A percentile compares a stretch with the other conserved stretches of the same genome.
Conservation (phyloP, 495 filamentous ascomycete species). For the Neurospora hispaniola region DNA sequence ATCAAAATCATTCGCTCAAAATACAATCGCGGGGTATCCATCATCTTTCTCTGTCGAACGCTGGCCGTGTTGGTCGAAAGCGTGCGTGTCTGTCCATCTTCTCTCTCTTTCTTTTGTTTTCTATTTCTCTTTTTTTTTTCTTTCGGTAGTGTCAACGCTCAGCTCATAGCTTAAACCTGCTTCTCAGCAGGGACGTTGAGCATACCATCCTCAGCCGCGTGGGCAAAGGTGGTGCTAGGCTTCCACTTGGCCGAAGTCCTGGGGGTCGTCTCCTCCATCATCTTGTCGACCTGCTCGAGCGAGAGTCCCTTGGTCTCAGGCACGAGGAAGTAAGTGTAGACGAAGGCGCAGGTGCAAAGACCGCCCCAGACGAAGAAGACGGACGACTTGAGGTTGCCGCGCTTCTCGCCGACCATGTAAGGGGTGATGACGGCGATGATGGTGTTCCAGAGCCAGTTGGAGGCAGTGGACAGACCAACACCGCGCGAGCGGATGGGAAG, state of each 20-base stretch:
- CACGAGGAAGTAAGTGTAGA: slow-evolving; percentile 72
- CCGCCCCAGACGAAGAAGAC: slow-evolving; percentile 75
- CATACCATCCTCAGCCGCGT: slow-evolving; percentile 4
- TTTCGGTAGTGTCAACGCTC: background rate
- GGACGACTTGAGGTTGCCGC: slow-evolving; percentile 57
- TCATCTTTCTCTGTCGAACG: background rate
- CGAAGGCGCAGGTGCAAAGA: slow-evolving; percentile 52
- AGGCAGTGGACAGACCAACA: slow-evolving; percentile 69
- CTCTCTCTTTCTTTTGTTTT: background rate
- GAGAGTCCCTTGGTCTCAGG: slow-evolving; percentile 82
- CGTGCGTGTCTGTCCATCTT: background rate
- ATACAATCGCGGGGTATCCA: background rate
- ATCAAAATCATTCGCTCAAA: background rate
- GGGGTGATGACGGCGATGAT: slow-evolving; percentile 65
- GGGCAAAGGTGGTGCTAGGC: slow-evolving; percentile 58
- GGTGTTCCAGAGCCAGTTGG: slow-evolving; percentile 85
- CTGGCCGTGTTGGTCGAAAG: background rate
- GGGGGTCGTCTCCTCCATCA: slow-evolving; percentile 78
- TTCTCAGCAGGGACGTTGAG: background rate
- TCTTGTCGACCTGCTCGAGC: slow-evolving; percentile 81
- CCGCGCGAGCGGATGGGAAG: slow-evolving; percentile 73
- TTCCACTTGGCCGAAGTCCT: slow-evolving; percentile 59
- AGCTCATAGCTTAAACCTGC: background rate
- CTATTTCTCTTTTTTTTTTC: background rate
- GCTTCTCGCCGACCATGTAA: slow-evolving; percentile 58